Base-by-base conservation (phyloP, 176 grass and related monocot species). In the Cenchrus americanus region DNA sequence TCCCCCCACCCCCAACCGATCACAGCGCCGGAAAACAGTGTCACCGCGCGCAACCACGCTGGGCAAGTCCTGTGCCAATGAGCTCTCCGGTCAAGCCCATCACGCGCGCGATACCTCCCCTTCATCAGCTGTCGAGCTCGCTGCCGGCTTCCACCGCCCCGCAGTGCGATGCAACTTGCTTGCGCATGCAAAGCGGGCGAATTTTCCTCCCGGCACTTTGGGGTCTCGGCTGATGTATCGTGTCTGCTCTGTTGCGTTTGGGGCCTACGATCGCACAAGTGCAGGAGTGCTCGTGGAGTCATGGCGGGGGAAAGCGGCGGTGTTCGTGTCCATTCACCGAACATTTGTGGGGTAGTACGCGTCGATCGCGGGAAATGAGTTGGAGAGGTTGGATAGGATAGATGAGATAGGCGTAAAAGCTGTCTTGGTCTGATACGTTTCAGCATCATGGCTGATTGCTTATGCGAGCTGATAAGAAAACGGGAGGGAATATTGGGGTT, bases 141-240 rank as follows among this genome's bases (percentile, higher is more conserved):
- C 79, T 42, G 27, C 13, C 79, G 52, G 27, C 13, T 46, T 46
- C 68, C n/a, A 72, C 58, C 71, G 32, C 40, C 46, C 58, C 71
- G 32, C 40, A 32, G 23, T 10, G 49, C 78, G 48, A 15, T 10
- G 49, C 78, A 58, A 15, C 50, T 69, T 80, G 72, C 12, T 34
- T 44, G 6, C 7, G 24, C 48, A 12, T 41, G 73, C 50, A 41
- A 19, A 62, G 67, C 30, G 57, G 22, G 1, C 26, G 26, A 48
- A 60, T 80, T 81, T 82, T 55, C 51, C 8, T 41, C 54, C 1
- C 70, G 7, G 22, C 69, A 5, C 46, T 13, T 32, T 65, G 32
- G 10, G 42, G 46, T 0, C 8, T 48, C 53, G 27, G 24, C 47
- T 73, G 71, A 53, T 32, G 69, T 27, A 23, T 73, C 24, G 48